Conservation (phyloP, 176 grass and related monocot species). For the bread wheat (Triticum aestivum) region DNA sequence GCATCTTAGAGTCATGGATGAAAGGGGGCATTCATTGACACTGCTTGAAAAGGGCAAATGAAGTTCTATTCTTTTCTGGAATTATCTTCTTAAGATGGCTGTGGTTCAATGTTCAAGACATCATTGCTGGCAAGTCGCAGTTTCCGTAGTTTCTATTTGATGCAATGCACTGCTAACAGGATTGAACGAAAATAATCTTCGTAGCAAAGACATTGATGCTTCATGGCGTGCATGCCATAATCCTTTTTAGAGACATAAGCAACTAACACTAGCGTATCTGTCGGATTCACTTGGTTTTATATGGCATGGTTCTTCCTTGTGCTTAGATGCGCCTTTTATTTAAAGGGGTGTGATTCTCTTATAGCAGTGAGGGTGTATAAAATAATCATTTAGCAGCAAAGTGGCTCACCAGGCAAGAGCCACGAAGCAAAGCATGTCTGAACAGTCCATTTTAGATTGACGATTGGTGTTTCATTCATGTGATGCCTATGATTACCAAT, state of each 20-base stretch:
- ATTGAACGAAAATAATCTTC: neutral
- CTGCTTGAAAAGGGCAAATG: neutral
- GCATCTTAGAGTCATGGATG: conserved; percentile 1
- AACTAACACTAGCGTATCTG: neutral
- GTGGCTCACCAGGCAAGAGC: conserved; percentile 9
- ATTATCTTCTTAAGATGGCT: neutral
- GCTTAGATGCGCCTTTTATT: conserved; percentile 36
- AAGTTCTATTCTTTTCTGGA: neutral
- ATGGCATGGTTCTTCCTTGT: neutral
- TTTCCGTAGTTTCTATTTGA: neutral
- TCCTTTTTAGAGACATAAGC: neutral
- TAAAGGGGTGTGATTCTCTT: conserved; percentile 22
- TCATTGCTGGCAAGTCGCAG: neutral
- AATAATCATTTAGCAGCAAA: conserved; percentile 11
- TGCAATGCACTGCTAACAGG: neutral
- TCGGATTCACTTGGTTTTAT: conserved; percentile 30
- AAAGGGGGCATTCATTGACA: neutral
- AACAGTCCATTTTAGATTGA: conserved; percentile 26
- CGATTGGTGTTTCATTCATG: conserved; percentile 36
- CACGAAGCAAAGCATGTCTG: conserved; percentile 21
- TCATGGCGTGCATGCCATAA: conserved; percentile 13
- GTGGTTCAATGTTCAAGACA: neutral
- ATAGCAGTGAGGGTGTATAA: neutral
- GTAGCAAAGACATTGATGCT: conserved; percentile 29
- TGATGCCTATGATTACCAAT: conserved; percentile 33